Conservation (phyloP, 2,329 filamentous ascomycete genomes). For the Gremmenia infestans region DNA sequence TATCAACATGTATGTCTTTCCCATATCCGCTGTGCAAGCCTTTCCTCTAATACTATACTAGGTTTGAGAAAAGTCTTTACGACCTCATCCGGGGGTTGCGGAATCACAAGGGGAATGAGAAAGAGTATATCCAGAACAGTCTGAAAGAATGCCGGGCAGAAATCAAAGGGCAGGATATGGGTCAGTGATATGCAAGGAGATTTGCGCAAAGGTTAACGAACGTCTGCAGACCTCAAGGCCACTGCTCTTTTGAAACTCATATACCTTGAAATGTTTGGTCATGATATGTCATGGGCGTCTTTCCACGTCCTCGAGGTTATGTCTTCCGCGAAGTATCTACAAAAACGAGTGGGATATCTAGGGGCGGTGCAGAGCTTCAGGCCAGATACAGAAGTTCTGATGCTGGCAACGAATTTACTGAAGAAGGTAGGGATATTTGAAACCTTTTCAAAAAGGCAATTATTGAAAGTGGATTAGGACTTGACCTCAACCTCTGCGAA, state of each 20-base stretch:
- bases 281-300: slow-evolving; percentile 99
- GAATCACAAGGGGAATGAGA: slow-evolving; percentile 92
- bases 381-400: slow-evolving; percentile 91
- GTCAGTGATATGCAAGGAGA: slow-evolving; percentile 40
- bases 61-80: slow-evolving; percentile 99
- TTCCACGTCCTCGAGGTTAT: slow-evolving; percentile 99
- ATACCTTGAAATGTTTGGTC: slow-evolving; percentile 97
- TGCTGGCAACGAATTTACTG: slow-evolving; percentile 92
- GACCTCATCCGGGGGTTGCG: slow-evolving; percentile 96
- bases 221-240: slow-evolving; percentile 74
- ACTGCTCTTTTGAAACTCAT: slow-evolving; percentile 93
- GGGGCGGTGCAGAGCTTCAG: slow-evolving; percentile 95
- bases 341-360: slow-evolving; percentile 93
- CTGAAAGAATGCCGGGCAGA: slow-evolving; percentile 94
- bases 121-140: slow-evolving; percentile 89
- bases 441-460: not conserved
- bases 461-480: slow-evolving; percentile 47
- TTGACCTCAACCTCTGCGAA: slow-evolving; percentile 66
- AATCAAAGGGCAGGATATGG: slow-evolving; percentile 90
- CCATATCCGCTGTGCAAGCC: not conserved
- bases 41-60: slow-evolving; percentile 34
- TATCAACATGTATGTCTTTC: slow-evolving; percentile 6
- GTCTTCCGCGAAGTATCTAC: slow-evolving; percentile 89
- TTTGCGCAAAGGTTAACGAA: slow-evolving; percentile 10
- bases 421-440: slow-evolving; percentile 64